Evolutionary conservation across 2,329 filamentous ascomycete species (phyloP).

Genomic region (Colletotrichum sp.): DNA sequence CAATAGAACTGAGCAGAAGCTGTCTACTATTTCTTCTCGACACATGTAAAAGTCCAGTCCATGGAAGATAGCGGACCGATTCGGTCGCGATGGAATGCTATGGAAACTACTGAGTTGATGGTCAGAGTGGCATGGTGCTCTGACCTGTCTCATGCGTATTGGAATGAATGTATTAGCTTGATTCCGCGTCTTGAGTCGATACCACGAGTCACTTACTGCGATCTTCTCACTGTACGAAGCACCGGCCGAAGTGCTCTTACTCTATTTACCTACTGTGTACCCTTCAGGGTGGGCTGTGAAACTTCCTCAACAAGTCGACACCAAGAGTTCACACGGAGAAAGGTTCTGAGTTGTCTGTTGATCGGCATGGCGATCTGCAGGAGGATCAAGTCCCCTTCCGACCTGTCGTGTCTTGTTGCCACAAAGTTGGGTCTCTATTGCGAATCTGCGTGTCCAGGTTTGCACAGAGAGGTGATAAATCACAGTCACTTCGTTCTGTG

Average conservation of each 20-base stretch:
- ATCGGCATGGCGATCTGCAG: background rate
- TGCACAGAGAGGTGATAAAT: background rate
- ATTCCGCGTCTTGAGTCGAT: background rate
- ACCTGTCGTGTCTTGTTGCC: background rate
- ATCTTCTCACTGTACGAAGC: background rate
- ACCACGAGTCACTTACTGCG: too few species aligned
- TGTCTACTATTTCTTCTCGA: background rate
- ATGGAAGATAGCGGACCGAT: background rate
- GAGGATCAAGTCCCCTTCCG: background rate
- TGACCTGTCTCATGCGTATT: background rate
- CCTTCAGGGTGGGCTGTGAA: background rate
- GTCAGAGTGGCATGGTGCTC: background rate
- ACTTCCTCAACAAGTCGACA: background rate
- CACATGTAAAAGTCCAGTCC: background rate
- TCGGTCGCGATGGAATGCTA: background rate
- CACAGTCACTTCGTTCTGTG: background rate
- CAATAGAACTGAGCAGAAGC: background rate
- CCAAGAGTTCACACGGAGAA: background rate
- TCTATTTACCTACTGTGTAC: background rate
- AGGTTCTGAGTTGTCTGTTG: background rate
- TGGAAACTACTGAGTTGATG: background rate
- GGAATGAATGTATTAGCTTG: background rate
- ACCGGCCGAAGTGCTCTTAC: background rate
- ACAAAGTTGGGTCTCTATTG: background rate
- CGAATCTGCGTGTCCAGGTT: background rate